Base-by-base conservation (phyloP, 1,284 basidiomycete genomes). In the Trichosporon coremiiforme region DNA sequence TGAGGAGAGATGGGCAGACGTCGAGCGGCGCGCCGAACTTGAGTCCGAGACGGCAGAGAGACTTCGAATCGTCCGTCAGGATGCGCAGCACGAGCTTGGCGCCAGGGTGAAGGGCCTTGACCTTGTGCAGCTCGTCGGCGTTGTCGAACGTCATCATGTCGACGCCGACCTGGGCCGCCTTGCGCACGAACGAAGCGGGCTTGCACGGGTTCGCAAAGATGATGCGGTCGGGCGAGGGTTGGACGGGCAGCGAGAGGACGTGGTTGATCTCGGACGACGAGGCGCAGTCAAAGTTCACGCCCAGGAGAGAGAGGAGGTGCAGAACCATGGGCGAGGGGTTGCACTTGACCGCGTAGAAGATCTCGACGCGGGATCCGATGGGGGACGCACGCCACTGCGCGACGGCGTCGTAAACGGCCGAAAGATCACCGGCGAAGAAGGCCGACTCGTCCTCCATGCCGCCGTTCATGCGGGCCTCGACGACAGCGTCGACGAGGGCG, bases 121-220 rank as follows among this genome's bases (percentile, higher is more conserved):
- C 89, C 86, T 99, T 99, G 88, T 93, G 87, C n/a, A 99, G 86
- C 83, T 99, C 97, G 84, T 99, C 97, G 66, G 88, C 88, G 84
- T 99, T 99, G 86, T 99, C 97, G 80, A 99, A 99, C 0, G 96
- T 98, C 93, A 98, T 98, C 85, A 89, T 90, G 77, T 93, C 88
- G 64, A 99, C 94, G 29, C 91, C 90, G 33, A 87, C 84, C 74
- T 87, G 88, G 45, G 89, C 89, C 13, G 97, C 93, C 75, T 90
- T 89, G 69, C 94, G 92, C 75, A 99, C 89, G 84, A 97, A 98
- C 8, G 94, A 96, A 8, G 89, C 87, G 0, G 96, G 94, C 85
- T 99, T 99, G 90, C 96, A 99, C 0, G 97, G 97, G 85, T 99
- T 99, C 76, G 97, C 97, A 80, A 95, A 99, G 80, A 99, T 94